Percentiles rank a stretch among this genome's conserved stretches.
Conservation (phyloP, 2,329 filamentous ascomycete species). For the Cryoendolithus antarcticus region DNA sequence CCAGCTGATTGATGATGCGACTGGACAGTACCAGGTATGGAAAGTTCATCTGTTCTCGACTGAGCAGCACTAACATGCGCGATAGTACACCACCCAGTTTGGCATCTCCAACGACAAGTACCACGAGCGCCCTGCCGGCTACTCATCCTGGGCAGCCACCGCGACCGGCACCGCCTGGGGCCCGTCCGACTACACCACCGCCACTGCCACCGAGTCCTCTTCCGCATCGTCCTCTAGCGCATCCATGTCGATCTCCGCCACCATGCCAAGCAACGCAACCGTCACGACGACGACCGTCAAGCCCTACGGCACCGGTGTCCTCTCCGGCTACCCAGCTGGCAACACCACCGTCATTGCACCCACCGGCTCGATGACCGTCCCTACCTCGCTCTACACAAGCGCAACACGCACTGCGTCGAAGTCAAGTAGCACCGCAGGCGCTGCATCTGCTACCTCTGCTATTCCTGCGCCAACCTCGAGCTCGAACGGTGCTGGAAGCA, state of each 20-base stretch:
- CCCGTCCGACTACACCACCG: slow-evolving; percentile 11
- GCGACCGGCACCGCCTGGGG: slow-evolving; percentile 2
- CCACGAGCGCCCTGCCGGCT: slow-evolving; percentile 30
- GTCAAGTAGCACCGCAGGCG: slow-evolving; percentile 6
- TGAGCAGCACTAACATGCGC: too few relatives aligned
- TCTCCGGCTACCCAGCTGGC: slow-evolving; percentile 5
- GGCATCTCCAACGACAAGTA: slow-evolving; percentile 39
- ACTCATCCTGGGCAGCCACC: slow-evolving; percentile 53
- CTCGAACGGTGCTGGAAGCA: slow-evolving; percentile 13
- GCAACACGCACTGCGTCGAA: background rate
- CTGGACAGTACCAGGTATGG: slow-evolving; percentile 48
- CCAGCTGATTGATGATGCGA: slow-evolving; percentile 47
- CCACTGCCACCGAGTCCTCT: slow-evolving; percentile 8
- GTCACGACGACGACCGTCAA: slow-evolving; percentile 5
- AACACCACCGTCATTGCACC: slow-evolving; percentile 19
- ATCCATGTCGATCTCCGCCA: slow-evolving; percentile 3
- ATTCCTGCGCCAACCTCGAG: slow-evolving; percentile 11
- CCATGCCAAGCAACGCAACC: slow-evolving; percentile 3
- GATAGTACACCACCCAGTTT: slow-evolving; percentile 45
- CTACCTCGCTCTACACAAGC: slow-evolving; percentile 13
- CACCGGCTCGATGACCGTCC: slow-evolving; percentile 23
- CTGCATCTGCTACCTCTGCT: slow-evolving; percentile 16
- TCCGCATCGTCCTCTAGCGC: slow-evolving; percentile 4
- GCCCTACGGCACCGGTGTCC: slow-evolving; percentile 1
- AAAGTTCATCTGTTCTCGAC: too few relatives aligned